phyloP scores from a whole-genome alignment of 2,329 filamentous ascomycete species.

The Fusarium stilboides region DNA sequence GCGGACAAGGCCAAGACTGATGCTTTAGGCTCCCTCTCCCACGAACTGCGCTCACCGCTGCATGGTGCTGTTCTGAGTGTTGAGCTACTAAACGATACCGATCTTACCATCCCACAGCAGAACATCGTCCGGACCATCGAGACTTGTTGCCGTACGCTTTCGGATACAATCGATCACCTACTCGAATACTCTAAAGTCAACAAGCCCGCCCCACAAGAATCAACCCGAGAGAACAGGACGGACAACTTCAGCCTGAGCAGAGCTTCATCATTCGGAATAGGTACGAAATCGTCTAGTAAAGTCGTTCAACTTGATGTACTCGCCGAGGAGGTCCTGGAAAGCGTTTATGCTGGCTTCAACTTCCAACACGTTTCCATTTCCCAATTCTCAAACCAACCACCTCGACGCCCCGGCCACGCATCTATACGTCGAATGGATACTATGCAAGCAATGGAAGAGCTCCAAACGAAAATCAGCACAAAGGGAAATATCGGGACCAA shows the following conservation, averaged over 20 bases:
- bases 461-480: constrained; percentile 3
- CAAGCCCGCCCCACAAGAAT: constrained; percentile 47
- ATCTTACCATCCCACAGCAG: constrained; percentile 62
- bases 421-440: constrained; percentile 45
- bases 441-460: constrained; percentile 61
- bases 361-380: constrained; percentile 52
- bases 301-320: constrained; percentile 58
- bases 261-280: constrained; percentile 17
- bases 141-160: constrained; percentile 65
- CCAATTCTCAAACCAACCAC: constrained; percentile 29
- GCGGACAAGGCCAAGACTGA: constrained; percentile 68
- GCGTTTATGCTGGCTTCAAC: constrained; percentile 62
- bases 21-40: constrained; percentile 72
- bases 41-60: constrained; percentile 73
- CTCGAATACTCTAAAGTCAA: constrained; percentile 71
- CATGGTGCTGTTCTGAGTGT: constrained; percentile 71
- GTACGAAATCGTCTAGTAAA: constrained; percentile 34
- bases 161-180: constrained; percentile 69
- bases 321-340: constrained; percentile 64
- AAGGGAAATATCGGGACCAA: constrained; percentile 6
- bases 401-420: constrained; percentile 28
- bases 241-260: background rate
- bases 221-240: background rate
- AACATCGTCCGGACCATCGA: constrained; percentile 66
- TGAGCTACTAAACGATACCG: constrained; percentile 68